Evolutionary conservation across 805 yeast genomes (phyloP), one percentile per base, ranked within the genome.

Genomic region (Saccharomycopsis sp.): DNA sequence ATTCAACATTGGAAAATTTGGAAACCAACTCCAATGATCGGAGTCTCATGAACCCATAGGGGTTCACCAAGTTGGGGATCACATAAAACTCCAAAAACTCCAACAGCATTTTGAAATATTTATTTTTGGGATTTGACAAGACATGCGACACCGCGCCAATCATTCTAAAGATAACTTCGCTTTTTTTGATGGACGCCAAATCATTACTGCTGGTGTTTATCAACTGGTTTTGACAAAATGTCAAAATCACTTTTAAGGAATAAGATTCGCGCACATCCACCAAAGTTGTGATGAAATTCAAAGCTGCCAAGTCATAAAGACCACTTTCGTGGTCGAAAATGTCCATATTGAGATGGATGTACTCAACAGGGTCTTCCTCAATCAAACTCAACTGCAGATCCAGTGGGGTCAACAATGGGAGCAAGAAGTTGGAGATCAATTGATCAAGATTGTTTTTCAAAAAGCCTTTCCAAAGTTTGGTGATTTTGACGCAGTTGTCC

Each of bases 301-400:
- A 64, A 2, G 95, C 89, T 1, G 95, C 94, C 34, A 74, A 65
- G 56, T 86, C 94, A 31, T 65, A 59, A 34, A 60, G 60, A 45
- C 60, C 65, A 30, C 63, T 53, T 30, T 68, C 76, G 39, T 81
- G 92, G 50, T 80, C 74, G 53, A 70, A 67, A 32, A 75, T 62
- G 56, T 79, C 86, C 52, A 86, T 68, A 40, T 72, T 72, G 39
- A 77, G 66, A 57, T 85, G 83, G 41, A 89, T 76, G 57, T 85
- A 92, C 56, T 87, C 96, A 42, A 75, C 80, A 3, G 96, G 96
- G 52, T 88, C 96, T 47, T 71, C 76, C 48, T 86, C 94, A 61
- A 83, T 88, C 4, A 73, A 60, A 50, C 83, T 94, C 42, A 85
- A 63, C 15, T 76, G 74, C 5, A 71, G 76, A 40, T 77, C 78